Conservation (phyloP, 2,329 filamentous ascomycete genomes). For the Pestalotiopsis sp. region DNA sequence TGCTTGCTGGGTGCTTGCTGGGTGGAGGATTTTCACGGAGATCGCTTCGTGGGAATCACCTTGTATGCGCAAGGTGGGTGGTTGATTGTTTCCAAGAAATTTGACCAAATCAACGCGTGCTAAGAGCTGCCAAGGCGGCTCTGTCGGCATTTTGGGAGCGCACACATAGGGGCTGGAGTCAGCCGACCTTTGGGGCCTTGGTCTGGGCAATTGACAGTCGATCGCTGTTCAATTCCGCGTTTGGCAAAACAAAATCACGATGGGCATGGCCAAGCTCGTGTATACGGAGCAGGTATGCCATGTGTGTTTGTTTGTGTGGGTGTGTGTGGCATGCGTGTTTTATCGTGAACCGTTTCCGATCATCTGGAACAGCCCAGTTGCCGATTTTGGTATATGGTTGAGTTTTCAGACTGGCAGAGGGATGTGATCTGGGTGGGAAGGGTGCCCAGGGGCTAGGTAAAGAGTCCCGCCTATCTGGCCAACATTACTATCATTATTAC, state of each 20-base stretch:
- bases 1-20: background rate
- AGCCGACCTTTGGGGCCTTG: background rate
- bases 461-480: too few species aligned
- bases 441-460: too few species aligned
- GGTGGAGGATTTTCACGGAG: background rate
- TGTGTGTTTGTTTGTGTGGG: background rate
- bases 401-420: background rate
- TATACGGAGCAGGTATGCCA: background rate
- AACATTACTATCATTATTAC: too few species aligned
- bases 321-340: background rate
- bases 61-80: background rate
- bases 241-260: background rate
- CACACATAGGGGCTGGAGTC: background rate
- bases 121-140: conserved; percentile 3
- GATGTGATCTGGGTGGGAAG: background rate
- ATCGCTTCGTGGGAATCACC: background rate
- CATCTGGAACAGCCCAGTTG: background rate
- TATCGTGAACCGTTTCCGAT: background rate
- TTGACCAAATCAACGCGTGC: background rate
- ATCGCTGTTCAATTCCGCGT: background rate
- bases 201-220: background rate
- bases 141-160: background rate
- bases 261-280: background rate
- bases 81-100: background rate
- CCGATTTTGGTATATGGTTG: background rate